Evolutionary conservation across 2,329 filamentous ascomycete species (phyloP).

Genomic region (Talaromyces amestolkiae): DNA sequence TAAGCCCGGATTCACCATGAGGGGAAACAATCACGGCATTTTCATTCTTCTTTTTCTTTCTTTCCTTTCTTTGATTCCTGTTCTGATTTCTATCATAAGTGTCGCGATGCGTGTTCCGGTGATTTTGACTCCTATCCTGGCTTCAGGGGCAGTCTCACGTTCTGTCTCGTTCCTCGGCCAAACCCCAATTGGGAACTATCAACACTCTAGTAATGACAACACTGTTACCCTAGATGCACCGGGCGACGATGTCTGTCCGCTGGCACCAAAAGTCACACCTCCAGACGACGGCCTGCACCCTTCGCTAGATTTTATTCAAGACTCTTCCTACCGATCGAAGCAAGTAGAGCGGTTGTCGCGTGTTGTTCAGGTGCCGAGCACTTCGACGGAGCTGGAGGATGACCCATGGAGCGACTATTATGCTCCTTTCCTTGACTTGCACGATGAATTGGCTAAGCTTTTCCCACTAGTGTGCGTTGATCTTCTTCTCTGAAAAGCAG

Average conservation of each 20-base stretch:
- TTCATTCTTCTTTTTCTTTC: not conserved
- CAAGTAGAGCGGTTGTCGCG: constrained; percentile 54
- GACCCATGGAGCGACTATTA: constrained; percentile 54
- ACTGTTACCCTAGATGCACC: not conserved
- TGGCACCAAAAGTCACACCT: constrained; percentile 28
- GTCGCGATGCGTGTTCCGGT: not conserved
- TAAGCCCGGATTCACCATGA: constrained; percentile 1
- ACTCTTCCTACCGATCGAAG: constrained; percentile 30
- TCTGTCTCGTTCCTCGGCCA: constrained; percentile 11
- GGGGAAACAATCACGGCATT: constrained; percentile 9
- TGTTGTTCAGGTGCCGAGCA: constrained; percentile 48
- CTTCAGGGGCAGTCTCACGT: constrained; percentile 12
- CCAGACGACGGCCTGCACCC: constrained; percentile 32
- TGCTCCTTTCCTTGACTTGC: constrained; percentile 57
- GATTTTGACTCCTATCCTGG: not conserved
- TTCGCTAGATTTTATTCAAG: constrained; percentile 29
- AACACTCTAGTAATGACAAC: not conserved
- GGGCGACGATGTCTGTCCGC: constrained; percentile 26
- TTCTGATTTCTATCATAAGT: not conserved
- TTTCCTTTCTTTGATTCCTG: not conserved
- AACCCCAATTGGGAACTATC: constrained; percentile 7
- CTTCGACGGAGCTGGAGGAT: constrained; percentile 48
- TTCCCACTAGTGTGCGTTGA: constrained; percentile 51
- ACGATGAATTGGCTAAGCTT: constrained; percentile 48
- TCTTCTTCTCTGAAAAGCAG: constrained; percentile 21